Conservation (phyloP, 129 eudicot species). For the Kitagawia praeruptora region DNA sequence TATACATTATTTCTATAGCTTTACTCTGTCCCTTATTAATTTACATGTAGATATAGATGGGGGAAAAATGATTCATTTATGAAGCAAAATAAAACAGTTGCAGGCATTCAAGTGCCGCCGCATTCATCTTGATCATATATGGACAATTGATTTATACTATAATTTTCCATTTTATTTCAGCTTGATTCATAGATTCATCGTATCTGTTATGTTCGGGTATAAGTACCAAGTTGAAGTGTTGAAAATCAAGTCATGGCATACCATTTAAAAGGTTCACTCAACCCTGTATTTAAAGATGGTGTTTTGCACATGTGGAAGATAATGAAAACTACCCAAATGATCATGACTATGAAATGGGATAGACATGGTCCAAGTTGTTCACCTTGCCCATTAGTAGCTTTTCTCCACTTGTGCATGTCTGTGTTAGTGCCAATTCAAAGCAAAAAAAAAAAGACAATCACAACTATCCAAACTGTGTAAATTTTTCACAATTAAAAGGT, state of each 20-base stretch:
- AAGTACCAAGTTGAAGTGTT: background rate
- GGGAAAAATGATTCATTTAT: constrained; percentile 28
- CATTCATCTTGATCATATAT: background rate
- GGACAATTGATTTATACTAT: no score
- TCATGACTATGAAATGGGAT: background rate
- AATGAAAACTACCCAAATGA: background rate
- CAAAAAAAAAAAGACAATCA: background rate
- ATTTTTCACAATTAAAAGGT: no score
- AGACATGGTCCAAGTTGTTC: constrained; percentile 3
- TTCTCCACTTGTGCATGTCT: background rate
- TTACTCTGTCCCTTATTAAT: background rate
- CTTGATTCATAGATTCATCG: background rate
- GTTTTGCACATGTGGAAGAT: constrained; percentile 1
- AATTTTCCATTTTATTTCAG: no score
- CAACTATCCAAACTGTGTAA: background rate
- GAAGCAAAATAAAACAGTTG: constrained; percentile 10
- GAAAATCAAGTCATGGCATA: background rate
- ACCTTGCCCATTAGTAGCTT: background rate
- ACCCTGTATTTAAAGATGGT: background rate
- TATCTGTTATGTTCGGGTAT: background rate
- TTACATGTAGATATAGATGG: constrained; percentile 17
- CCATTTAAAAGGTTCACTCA: background rate
- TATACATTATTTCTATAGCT: background rate
- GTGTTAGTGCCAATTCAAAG: background rate
- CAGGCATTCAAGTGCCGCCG: constrained; percentile 9